A percentile compares a stretch with the other conserved stretches of the same genome.
phyloP scores from a whole-genome alignment of 345 rosid genomes.

The Populus ilicifolia region DNA sequence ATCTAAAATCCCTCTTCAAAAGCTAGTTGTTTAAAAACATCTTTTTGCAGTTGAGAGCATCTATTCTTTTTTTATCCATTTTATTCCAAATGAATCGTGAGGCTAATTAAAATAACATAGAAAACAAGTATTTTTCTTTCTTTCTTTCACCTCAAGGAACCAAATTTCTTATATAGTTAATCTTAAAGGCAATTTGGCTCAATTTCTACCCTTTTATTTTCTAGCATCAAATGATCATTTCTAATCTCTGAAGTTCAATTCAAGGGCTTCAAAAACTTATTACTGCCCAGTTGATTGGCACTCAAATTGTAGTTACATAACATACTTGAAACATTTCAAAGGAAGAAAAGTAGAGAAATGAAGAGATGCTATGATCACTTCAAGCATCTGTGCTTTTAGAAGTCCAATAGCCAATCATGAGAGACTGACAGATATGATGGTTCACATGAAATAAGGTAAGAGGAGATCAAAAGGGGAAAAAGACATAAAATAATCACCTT shows the following conservation, averaged over 20 bases:
- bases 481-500: conserved; percentile 33
- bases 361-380: neutral
- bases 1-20: too few species aligned
- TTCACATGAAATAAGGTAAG: neutral
- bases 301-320: neutral
- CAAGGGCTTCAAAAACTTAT: neutral
- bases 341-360: neutral
- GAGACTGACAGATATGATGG: neutral
- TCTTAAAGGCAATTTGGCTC: neutral
- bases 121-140: neutral
- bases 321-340: neutral
- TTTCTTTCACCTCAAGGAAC: neutral
- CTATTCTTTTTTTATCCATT: too few species aligned
- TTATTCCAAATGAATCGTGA: neutral
- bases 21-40: too few species aligned
- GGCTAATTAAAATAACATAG: too few species aligned
- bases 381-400: neutral
- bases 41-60: too few species aligned
- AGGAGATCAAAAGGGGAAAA: neutral
- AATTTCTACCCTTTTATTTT: neutral
- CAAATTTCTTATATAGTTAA: neutral
- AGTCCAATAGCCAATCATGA: neutral
- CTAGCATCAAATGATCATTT: neutral
- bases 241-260: too few species aligned
- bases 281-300: neutral